Conservation (phyloP, 345 rosid species). For the Balakata baccata region DNA sequence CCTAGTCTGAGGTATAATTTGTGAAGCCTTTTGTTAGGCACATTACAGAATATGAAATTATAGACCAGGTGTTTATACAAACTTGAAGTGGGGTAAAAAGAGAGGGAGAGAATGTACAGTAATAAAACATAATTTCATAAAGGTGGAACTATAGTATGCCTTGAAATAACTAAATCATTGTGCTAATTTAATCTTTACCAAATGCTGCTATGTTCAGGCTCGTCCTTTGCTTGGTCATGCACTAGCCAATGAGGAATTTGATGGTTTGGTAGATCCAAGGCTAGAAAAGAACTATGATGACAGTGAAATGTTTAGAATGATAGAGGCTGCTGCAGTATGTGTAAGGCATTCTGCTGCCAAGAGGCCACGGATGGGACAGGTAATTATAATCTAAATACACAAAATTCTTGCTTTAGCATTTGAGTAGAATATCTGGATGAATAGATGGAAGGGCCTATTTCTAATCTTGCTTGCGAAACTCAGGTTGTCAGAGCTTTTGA, state of each 20-base stretch:
- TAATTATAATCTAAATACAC: constrained; percentile 20
- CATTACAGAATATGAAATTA: not conserved
- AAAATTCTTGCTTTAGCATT: not conserved
- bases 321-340: constrained; percentile 89
- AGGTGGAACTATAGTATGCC: constrained; percentile 4
- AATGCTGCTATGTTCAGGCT: constrained; percentile 47
- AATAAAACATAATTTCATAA: not conserved
- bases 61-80: not conserved
- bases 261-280: constrained; percentile 66
- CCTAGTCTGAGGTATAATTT: not conserved
- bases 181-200: constrained; percentile 1
- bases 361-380: constrained; percentile 96
- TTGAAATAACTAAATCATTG: constrained; percentile 1
- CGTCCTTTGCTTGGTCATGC: constrained; percentile 83
- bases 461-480: constrained; percentile 12
- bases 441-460: not conserved
- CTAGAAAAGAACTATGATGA: constrained; percentile 58
- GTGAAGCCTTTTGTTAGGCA: not conserved
- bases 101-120: not conserved
- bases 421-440: not conserved
- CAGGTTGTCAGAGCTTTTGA: constrained; percentile 90
- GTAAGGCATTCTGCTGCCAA: constrained; percentile 82
- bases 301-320: constrained; percentile 72
- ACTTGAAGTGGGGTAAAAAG: not conserved
- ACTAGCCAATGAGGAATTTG: constrained; percentile 56